Base-by-base conservation (phyloP, 2,329 filamentous ascomycete genomes). In the Colletotrichum trifolii region DNA sequence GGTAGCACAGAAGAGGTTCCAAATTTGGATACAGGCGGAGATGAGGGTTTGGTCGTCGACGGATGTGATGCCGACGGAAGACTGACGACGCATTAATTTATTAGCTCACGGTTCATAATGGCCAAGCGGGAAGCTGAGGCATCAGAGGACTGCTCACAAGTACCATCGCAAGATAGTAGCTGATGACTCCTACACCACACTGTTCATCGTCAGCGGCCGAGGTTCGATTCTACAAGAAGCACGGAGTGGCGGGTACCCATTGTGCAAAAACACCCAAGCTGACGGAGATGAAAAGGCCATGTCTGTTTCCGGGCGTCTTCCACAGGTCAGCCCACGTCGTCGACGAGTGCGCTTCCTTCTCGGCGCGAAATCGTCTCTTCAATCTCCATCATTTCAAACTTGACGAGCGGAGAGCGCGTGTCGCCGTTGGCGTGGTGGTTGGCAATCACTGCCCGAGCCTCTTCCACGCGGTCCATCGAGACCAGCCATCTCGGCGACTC, bases 111-210 rank as follows among this genome's bases (percentile, higher is more conserved):
- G 2, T 72, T 76, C n/a, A 81, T 72, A 1, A 81, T 64, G 2
- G 74, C 78, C 66, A 13, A 17, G 5, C 6, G 2, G 10, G n/a
- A 9, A 46, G 2, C 11, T 35, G 9, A 33, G 46, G n/a, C 9
- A 13, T 17, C 9, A 11, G 17, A 33, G 8, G 8, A 34, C 10
- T 13, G 7, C n/a, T 7, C 2, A 17, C 42, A 13, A 6, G 3
- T n/a, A n/a, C 17, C 12, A 8, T 13, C 6, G 42, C 8, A 9
- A 45, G 42, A n/a, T 13, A n/a, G 12, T 13, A 10, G 2, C 80
- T 84, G 69, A 88, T 83, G 52, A 88, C 80, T 63, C 82, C 85
- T 72, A 88, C 88, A 55, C 86, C 85, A 39, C 81, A 84, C 17
- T 17, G 2, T 17, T 17, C 17, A 17, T 17, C 17, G 17, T 17